These are phyloP conservation scores for Chlorella variabilis DNA, from an alignment of 163 green algal genomes.

Conservation along the genomic window DNA sequence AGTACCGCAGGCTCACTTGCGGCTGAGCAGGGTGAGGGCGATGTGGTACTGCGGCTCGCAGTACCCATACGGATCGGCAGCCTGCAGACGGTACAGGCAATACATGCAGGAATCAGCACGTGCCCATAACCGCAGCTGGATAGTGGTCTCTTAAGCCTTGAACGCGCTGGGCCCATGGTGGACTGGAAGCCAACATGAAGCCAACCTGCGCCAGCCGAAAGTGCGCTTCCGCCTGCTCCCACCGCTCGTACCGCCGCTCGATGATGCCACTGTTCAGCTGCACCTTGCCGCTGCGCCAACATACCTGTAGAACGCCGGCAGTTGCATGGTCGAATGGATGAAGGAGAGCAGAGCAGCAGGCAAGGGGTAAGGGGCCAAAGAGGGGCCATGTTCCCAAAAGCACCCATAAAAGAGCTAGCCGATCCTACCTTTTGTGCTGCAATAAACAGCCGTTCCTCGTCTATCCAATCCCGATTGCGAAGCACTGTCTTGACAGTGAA, in stretches of 20 bases:
- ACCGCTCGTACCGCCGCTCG: constrained; percentile 42
- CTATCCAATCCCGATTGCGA: constrained; percentile 78
- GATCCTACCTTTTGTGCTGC: constrained; percentile 59
- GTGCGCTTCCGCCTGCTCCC: constrained; percentile 21
- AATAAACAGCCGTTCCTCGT: constrained; percentile 79
- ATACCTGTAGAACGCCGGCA: constrained; percentile 40
- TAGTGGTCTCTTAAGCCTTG: too few species aligned
- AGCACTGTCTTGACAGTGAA: constrained; percentile 60
- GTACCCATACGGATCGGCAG: constrained; percentile 46
- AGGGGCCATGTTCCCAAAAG: too few species aligned
- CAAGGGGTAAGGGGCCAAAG: too few species aligned
- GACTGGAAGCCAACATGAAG: too few species aligned
- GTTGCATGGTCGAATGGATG: neutral
- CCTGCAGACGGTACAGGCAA: neutral
- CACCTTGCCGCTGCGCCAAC: constrained; percentile 77
- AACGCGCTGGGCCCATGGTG: too few species aligned
- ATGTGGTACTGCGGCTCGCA: constrained; percentile 83
- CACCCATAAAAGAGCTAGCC: too few species aligned
- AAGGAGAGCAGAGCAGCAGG: neutral
- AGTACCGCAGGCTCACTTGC: constrained; percentile 29
- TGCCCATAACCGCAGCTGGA: too few species aligned
- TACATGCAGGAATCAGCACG: too few species aligned
- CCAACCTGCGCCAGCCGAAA: constrained; percentile 20
- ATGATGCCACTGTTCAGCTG: constrained; percentile 84
- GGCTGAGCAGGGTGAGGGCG: constrained; percentile 61